Evolutionary conservation across 2,329 filamentous ascomycete species (phyloP).

Genomic region (Aspergillus brunneoviolaceus): DNA sequence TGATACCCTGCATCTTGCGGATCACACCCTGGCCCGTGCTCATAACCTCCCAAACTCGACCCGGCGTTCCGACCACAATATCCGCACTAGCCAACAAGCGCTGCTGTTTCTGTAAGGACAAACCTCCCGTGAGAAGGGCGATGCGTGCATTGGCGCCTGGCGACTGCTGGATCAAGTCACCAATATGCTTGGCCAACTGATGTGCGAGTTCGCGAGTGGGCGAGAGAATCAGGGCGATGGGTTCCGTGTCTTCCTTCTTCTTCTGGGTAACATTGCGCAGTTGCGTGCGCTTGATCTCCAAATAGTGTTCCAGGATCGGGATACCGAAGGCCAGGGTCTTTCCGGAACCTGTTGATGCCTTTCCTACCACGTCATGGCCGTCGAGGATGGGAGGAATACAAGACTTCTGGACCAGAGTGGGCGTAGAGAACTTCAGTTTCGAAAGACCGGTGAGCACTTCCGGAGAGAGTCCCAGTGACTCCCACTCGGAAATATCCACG

Average conservation of each 20-base stretch:
- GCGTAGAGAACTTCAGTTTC: constrained; percentile 74
- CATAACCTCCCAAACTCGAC: constrained; percentile 90
- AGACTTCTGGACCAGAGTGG: constrained; percentile 76
- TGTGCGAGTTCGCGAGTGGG: constrained; percentile 93
- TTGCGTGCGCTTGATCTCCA: constrained; percentile 50
- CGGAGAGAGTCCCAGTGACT: constrained; percentile 68
- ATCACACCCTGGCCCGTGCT: constrained; percentile 71
- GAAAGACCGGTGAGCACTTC: constrained; percentile 71
- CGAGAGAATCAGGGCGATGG: constrained; percentile 78
- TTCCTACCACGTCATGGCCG: constrained; percentile 90
- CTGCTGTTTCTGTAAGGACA: constrained; percentile 94
- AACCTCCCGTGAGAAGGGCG: constrained; percentile 86
- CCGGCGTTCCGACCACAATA: constrained; percentile 90
- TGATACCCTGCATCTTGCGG: constrained; percentile 67
- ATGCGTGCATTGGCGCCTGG: constrained; percentile 62
- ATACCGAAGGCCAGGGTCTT: constrained; percentile 96
- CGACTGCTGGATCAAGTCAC: constrained; percentile 65
- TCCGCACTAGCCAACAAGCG: constrained; percentile 80
- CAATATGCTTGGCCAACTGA: constrained; percentile 82
- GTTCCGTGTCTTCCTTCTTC: constrained; percentile 46
- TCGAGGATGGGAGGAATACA: constrained; percentile 79
- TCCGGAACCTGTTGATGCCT: constrained; percentile 92
- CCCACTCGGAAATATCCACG: constrained; percentile 75
- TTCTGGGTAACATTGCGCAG: constrained; percentile 34
- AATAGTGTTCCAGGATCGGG: constrained; percentile 82